Percentiles rank a stretch among this genome's conserved stretches.
Evolutionary conservation across 2,329 filamentous ascomycete genomes (phyloP).

Genomic region (Graphiopsis chlorocephala): DNA sequence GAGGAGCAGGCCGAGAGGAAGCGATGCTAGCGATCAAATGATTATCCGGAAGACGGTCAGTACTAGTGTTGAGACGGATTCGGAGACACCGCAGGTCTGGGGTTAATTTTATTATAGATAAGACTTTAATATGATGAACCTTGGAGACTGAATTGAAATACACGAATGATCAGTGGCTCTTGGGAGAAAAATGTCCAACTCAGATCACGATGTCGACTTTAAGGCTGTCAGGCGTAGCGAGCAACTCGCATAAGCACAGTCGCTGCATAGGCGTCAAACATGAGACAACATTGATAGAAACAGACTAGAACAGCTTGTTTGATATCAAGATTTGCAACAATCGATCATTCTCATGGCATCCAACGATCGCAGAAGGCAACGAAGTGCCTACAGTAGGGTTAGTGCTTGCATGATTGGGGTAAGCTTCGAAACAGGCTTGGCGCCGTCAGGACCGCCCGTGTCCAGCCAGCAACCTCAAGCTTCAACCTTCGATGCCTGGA

Average conservation of each 20-base stretch:
- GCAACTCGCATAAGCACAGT: too few relatives aligned
- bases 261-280: too few relatives aligned
- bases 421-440: background rate
- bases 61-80: slow-evolving; percentile 8
- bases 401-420: background rate
- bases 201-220: too few relatives aligned
- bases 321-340: too few relatives aligned
- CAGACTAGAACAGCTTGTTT: too few relatives aligned
- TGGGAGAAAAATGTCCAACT: too few relatives aligned
- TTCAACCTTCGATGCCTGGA: slow-evolving; percentile 9
- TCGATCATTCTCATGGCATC: too few relatives aligned
- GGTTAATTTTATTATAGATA: background rate
- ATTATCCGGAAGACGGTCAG: slow-evolving; percentile 26
- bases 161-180: too few relatives aligned
- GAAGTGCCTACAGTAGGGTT: background rate
- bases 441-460: background rate
- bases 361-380: background rate
- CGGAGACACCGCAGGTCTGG: background rate
- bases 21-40: slow-evolving; percentile 23
- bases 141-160: too few relatives aligned
- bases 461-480: background rate
- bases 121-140: too few relatives aligned
- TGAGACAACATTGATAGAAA: too few relatives aligned
- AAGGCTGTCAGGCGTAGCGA: too few relatives aligned
- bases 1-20: slow-evolving; percentile 11